Evolutionary conservation across 2,329 filamentous ascomycete genomes (phyloP).

Genomic region (Cladosporium sp.): DNA sequence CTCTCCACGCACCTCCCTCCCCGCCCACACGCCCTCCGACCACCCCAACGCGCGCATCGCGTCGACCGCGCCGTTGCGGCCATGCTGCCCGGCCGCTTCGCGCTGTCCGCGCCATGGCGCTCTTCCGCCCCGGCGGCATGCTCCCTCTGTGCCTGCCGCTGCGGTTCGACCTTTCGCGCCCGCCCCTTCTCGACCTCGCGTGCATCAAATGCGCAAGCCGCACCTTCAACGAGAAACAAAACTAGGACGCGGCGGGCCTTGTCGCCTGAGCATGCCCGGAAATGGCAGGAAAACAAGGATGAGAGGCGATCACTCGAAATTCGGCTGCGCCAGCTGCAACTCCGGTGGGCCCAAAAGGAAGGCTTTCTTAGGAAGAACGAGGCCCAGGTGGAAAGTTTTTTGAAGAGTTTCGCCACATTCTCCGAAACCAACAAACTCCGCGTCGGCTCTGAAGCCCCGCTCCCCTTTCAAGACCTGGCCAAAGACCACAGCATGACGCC

Average conservation of each 20-base stretch:
- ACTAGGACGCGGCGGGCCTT: background rate
- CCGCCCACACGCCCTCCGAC: too few relatives aligned
- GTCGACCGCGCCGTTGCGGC: background rate
- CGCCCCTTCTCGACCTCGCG: constrained; percentile 4
- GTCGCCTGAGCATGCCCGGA: constrained; percentile 1
- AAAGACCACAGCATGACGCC: constrained; percentile 5
- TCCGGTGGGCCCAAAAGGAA: too few relatives aligned
- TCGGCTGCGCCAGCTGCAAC: too few relatives aligned
- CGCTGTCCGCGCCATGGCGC: constrained; percentile 10
- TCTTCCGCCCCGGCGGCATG: constrained; percentile 10
- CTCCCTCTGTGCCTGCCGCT: constrained; percentile 16
- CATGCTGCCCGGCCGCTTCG: constrained; percentile 18
- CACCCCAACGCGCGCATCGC: too few relatives aligned
- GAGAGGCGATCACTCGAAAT: too few relatives aligned
- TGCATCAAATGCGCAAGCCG: background rate
- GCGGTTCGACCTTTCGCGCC: constrained; percentile 10
- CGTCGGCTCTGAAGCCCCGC: background rate
- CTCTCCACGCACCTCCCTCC: too few relatives aligned
- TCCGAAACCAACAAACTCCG: background rate
- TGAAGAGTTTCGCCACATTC: constrained; percentile 11
- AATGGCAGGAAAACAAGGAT: background rate
- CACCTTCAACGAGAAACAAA: constrained; percentile 7
- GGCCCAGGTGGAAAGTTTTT: constrained; percentile 9
- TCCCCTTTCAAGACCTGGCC: constrained; percentile 5
- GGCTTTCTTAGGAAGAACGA: too few relatives aligned